Base-by-base conservation (phyloP, 495 filamentous ascomycete species). In the Penicillium pulvis region DNA sequence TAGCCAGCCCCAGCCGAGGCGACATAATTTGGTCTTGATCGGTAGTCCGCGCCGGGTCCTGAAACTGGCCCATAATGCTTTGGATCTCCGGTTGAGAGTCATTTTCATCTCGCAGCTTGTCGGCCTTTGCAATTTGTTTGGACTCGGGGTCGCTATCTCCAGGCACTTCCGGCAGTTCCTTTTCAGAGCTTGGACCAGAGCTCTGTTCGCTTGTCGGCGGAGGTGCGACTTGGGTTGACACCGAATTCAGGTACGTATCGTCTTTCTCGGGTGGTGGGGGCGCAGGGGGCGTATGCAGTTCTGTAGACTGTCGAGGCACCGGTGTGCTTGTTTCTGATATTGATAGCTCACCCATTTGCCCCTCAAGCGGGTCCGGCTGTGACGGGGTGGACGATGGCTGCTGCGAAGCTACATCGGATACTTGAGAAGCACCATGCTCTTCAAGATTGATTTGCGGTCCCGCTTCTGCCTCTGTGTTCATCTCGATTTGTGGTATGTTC, bases 1-100 rank as follows among this genome's bases (percentile, higher is more conserved):
- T 83, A 20, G 87, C 87, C 44, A 89, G 78, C 70, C 89, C 90
- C 24, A 93, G 71, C 14, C 86, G 82, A 16, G 92, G 90, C 49
- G 91, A 91, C 87, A 92, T 90, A 59, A 92, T 89, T 71, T 91
- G 89, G 10, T 91, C 83, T 54, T 85, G 81, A 30, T 79, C 85
- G 11, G 81, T 85, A 11, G 84, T 88, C 50, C 84, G 83, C 2
- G 83, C 82, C 19, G 83, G 83, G 62, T 88, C 85, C 62, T 85
- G 85, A 54, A 91, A 91, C 65, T 86, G 82, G 43, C 92, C 92
- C 88, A 98, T 97, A 60, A 98, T 97, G 66, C 82, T 96, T 72
- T 97, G 91, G 50, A 98, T 97, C 69, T 97, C 94, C 1, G 87
- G 86, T 53, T 86, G 86, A 4, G 91, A 91, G 28, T 82, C 84